Percentiles rank a stretch among this genome's conserved stretches.
Evolutionary conservation across 371 early-diverging fungal genomes (phyloP).

Genomic region (Lichtheimia hyalospora): DNA sequence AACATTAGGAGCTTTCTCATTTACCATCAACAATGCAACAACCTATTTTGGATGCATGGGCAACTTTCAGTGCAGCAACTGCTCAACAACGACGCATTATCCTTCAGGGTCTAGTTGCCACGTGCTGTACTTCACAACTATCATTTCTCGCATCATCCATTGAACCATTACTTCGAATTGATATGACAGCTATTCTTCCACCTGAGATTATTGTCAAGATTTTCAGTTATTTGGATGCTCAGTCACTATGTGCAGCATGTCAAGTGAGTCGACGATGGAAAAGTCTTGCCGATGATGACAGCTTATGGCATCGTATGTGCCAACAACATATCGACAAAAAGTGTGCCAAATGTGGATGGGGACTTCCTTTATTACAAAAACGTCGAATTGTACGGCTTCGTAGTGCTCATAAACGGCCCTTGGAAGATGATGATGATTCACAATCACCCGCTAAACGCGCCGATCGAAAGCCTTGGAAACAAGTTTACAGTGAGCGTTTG

Average conservation of each 20-base stretch:
- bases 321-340: slow-evolving; percentile 95
- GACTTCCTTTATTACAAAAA: slow-evolving; percentile 73
- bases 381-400: slow-evolving; percentile 22
- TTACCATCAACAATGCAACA: slow-evolving; percentile 24
- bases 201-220: slow-evolving; percentile 80
- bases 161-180: slow-evolving; percentile 52
- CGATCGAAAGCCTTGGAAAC: slow-evolving; percentile 70
- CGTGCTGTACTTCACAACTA: slow-evolving; percentile 59
- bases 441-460: neutral
- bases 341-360: slow-evolving; percentile 96
- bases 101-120: slow-evolving; percentile 54
- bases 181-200: slow-evolving; percentile 75
- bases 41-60: slow-evolving; percentile 53
- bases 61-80: slow-evolving; percentile 45
- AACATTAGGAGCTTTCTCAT: slow-evolving; percentile 9
- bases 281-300: slow-evolving; percentile 82
- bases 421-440: neutral
- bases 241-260: slow-evolving; percentile 86
- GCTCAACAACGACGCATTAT: slow-evolving; percentile 52
- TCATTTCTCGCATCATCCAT: slow-evolving; percentile 37
- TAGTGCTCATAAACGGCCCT: slow-evolving; percentile 13
- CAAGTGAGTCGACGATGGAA: slow-evolving; percentile 84
- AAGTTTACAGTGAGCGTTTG: slow-evolving; percentile 79
- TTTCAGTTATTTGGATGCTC: slow-evolving; percentile 86
- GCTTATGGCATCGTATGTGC: slow-evolving; percentile 94